Conservation (phyloP, 805 yeast species). For the Barnettozyma vustinii region DNA sequence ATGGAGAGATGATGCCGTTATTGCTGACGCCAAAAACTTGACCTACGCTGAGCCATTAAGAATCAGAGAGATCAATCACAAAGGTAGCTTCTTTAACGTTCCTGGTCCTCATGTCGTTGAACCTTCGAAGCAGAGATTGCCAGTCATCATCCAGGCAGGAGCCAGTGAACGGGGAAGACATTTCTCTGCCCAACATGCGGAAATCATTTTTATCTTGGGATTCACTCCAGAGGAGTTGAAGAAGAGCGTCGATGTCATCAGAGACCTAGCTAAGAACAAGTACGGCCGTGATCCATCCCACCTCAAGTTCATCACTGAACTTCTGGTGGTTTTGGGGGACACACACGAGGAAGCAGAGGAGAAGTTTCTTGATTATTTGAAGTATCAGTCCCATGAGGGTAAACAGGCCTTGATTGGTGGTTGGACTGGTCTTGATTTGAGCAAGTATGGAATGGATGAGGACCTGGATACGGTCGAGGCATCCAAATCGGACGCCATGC, state of each 20-base stretch:
- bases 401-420: constrained; percentile 41
- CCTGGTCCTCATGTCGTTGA: constrained; percentile 37
- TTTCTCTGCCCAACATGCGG: constrained; percentile 40
- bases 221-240: constrained; percentile 29
- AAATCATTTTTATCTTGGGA: constrained; percentile 35
- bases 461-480: constrained; percentile 27
- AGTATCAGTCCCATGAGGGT: constrained; percentile 35
- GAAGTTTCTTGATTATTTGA: constrained; percentile 25
- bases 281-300: constrained; percentile 33
- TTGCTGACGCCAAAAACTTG: constrained; percentile 16
- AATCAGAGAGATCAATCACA: constrained; percentile 33
- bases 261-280: constrained; percentile 28
- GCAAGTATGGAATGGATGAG: constrained; percentile 24
- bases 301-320: constrained; percentile 34
- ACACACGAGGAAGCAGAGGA: constrained; percentile 21
- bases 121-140: constrained; percentile 41
- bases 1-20: constrained; percentile 33
- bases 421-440: constrained; percentile 40
- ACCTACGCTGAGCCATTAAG: constrained; percentile 30
- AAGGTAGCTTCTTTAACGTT: constrained; percentile 36
- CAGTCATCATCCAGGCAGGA: constrained; percentile 42
- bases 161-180: constrained; percentile 35
- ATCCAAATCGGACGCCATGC: constrained; percentile 27
- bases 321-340: constrained; percentile 31
- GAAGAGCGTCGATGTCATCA: constrained; percentile 28